These are phyloP conservation scores for Fusarium zealandicum DNA, from an alignment of 2,329 filamentous ascomycete species.

Conservation along the genomic window DNA sequence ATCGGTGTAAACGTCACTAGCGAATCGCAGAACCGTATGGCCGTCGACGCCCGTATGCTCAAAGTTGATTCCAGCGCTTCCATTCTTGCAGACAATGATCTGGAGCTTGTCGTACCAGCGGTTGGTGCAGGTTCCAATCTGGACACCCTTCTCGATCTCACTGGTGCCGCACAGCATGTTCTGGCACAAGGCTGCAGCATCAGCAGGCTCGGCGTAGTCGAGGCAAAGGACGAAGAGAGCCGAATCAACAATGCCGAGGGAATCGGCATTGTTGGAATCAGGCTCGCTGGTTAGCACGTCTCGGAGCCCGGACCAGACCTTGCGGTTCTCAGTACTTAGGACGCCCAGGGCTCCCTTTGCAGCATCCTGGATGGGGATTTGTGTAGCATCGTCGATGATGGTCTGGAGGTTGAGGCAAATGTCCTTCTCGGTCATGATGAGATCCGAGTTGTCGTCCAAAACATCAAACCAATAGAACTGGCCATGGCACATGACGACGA, in stretches of 20 bases:
- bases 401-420: slow-evolving; percentile 89
- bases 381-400: slow-evolving; percentile 87
- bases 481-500: slow-evolving; percentile 91
- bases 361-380: slow-evolving; percentile 90
- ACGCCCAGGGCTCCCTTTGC: slow-evolving; percentile 96
- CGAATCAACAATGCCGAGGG: slow-evolving; percentile 92
- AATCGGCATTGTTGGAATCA: slow-evolving; percentile 94
- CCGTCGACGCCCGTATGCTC: slow-evolving; percentile 98
- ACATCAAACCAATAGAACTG: slow-evolving; percentile 99
- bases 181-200: slow-evolving; percentile 84
- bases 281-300: slow-evolving; percentile 87
- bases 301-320: slow-evolving; percentile 90
- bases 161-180: slow-evolving; percentile 99
- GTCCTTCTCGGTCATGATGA: slow-evolving; percentile 97
- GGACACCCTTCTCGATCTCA: slow-evolving; percentile 88
- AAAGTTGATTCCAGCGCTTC: slow-evolving; percentile 98
- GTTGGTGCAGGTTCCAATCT: slow-evolving; percentile 97
- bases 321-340: slow-evolving; percentile 93
- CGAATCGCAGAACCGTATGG: slow-evolving; percentile 94
- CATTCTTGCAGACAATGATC: slow-evolving; percentile 99
- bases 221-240: slow-evolving; percentile 91
- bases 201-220: slow-evolving; percentile 87
- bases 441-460: slow-evolving; percentile 88
- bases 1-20: slow-evolving; percentile 95
- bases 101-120: slow-evolving; percentile 99